Evolutionary conservation across 371 early-diverging fungal species (phyloP).

Genomic region (Smittium mucronatum): DNA sequence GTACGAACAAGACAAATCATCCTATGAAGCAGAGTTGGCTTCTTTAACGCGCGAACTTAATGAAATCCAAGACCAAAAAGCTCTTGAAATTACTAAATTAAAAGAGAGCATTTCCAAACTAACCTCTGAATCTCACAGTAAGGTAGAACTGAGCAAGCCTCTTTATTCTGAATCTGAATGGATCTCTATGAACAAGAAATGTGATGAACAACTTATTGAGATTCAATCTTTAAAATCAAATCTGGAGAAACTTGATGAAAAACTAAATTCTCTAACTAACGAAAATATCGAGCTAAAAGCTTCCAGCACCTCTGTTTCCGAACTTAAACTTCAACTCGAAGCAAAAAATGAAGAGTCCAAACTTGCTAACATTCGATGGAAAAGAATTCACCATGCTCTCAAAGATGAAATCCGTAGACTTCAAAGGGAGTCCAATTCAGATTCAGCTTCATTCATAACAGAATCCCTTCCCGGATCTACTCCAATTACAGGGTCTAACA

Average conservation of each 20-base stretch:
- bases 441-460: not conserved
- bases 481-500: not conserved
- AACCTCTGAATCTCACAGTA: not conserved
- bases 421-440: constrained; percentile 21
- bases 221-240: not conserved
- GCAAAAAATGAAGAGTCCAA: constrained; percentile 16
- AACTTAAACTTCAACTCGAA: constrained; percentile 16
- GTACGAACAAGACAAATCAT: not conserved
- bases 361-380: constrained; percentile 35
- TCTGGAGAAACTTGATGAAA: not conserved
- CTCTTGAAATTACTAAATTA: not conserved
- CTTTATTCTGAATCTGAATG: not conserved
- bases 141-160: not conserved
- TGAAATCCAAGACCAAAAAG: not conserved
- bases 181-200: not conserved
- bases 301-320: not conserved
- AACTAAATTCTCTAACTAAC: not conserved
- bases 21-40: not conserved
- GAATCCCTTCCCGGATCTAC: not conserved
- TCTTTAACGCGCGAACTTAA: not conserved
- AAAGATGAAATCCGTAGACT: constrained; percentile 53
- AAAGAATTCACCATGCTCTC: constrained; percentile 48
- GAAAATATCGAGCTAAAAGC: not conserved
- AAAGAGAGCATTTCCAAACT: not conserved
- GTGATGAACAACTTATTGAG: not conserved